Percentiles rank a stretch among this genome's conserved stretches.
These are phyloP conservation scores for Amanita fuliginea DNA, from an alignment of 768 basidiomycete genomes.

Conservation along the genomic window DNA sequence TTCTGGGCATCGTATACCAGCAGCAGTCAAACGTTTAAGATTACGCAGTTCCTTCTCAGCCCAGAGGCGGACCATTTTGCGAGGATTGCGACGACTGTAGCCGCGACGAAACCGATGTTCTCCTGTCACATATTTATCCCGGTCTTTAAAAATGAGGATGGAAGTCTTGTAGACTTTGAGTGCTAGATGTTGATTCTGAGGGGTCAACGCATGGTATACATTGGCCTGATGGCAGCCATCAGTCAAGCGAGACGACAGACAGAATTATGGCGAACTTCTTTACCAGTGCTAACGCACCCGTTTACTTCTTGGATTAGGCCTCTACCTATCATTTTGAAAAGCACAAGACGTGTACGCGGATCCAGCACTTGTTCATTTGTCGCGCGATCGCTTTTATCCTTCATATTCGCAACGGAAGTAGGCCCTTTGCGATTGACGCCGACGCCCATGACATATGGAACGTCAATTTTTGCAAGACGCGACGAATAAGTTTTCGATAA, in stretches of 20 bases:
- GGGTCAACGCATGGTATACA: slow-evolving; percentile 81
- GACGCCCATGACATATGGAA: slow-evolving; percentile 54
- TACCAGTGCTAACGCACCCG: slow-evolving; percentile 94
- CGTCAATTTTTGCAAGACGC: slow-evolving; percentile 62
- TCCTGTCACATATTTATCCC: slow-evolving; percentile 94
- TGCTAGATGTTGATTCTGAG: slow-evolving; percentile 55
- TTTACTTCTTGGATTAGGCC: slow-evolving; percentile 85
- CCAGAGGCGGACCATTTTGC: slow-evolving; percentile 98
- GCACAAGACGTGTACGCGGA: slow-evolving; percentile 84
- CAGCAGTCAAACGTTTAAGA: slow-evolving; percentile 70
- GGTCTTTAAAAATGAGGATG: slow-evolving; percentile 93
- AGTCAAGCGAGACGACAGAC: slow-evolving; percentile 1
- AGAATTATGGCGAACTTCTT: slow-evolving; percentile 56
- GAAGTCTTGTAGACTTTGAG: slow-evolving; percentile 99
- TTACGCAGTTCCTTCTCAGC: slow-evolving; percentile 99
- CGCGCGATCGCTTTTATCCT: slow-evolving; percentile 95
- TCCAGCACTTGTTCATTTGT: slow-evolving; percentile 97
- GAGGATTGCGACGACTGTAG: slow-evolving; percentile 81
- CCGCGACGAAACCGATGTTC: slow-evolving; percentile 93
- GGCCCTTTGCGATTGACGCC: slow-evolving; percentile 92
- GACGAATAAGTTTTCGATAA: slow-evolving; percentile 65
- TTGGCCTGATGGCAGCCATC: slow-evolving; percentile 55
- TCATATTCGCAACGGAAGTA: slow-evolving; percentile 74
- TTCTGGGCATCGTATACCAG: slow-evolving; percentile 79
- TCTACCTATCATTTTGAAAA: slow-evolving; percentile 94